Percentiles rank a stretch among this genome's conserved stretches.
Conservation (phyloP, 345 rosid genomes). For the Hypericum perforatum region DNA sequence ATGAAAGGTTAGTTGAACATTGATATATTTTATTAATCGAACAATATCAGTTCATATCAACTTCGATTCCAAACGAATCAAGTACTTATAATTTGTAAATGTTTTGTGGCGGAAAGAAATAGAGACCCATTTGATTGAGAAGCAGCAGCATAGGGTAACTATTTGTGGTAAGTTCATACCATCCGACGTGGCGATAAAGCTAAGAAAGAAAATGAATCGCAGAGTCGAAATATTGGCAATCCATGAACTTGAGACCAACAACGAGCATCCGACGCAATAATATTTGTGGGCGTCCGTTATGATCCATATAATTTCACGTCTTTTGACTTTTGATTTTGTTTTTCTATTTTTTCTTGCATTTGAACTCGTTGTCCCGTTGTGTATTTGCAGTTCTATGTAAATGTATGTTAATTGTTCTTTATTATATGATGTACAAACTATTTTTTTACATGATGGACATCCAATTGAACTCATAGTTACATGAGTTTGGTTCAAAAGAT, state of each 20-base stretch:
- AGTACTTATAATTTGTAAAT: background rate
- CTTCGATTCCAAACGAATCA: background rate
- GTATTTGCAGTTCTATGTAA: too few relatives aligned
- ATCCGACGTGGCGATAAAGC: conserved; percentile 57
- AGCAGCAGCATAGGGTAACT: conserved; percentile 39
- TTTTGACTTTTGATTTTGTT: too few relatives aligned
- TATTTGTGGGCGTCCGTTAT: too few relatives aligned
- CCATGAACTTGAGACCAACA: conserved; percentile 28
- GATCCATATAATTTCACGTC: too few relatives aligned
- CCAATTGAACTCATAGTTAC: too few relatives aligned
- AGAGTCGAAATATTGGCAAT: conserved; percentile 64
- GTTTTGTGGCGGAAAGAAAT: conserved; percentile 30
- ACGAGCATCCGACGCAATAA: background rate
- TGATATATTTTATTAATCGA: background rate
- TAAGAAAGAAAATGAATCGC: conserved; percentile 74
- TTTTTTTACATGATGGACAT: too few relatives aligned
- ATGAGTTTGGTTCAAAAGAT: too few relatives aligned
- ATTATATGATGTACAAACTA: too few relatives aligned
- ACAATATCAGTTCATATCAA: background rate
- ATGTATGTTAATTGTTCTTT: too few relatives aligned
- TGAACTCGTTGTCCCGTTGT: too few relatives aligned
- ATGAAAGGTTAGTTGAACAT: conserved; percentile 47
- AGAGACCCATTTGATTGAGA: conserved; percentile 50
- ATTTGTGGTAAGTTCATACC: conserved; percentile 54
- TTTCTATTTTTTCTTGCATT: too few relatives aligned